phyloP scores from a whole-genome alignment of 2,329 filamentous ascomycete genomes.

The Elsinoe arachidis region DNA sequence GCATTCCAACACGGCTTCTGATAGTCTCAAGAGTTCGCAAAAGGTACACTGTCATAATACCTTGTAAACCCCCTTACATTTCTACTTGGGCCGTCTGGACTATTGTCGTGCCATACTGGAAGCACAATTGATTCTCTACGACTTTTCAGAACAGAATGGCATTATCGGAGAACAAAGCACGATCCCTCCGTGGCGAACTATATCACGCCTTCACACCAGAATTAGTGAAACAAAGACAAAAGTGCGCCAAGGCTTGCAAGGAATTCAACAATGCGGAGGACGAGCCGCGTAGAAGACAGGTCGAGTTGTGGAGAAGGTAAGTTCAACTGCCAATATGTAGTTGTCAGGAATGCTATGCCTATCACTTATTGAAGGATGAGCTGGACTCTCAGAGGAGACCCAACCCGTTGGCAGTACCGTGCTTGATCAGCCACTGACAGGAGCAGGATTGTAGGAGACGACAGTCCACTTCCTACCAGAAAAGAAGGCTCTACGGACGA shows the following conservation, averaged over 20 bases:
- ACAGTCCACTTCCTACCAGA: conserved; percentile 52
- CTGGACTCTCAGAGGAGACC: neutral
- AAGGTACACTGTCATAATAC: too few species aligned
- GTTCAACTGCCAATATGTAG: conserved; percentile 22
- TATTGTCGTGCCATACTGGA: too few species aligned
- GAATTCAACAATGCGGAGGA: conserved; percentile 55
- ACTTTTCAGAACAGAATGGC: neutral
- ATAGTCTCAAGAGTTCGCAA: too few species aligned
- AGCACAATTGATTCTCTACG: too few species aligned
- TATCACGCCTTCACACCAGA: conserved; percentile 67
- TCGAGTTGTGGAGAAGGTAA: conserved; percentile 66
- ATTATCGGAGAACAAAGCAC: conserved; percentile 28
- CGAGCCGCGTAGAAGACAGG: conserved; percentile 50
- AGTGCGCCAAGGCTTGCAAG: conserved; percentile 53
- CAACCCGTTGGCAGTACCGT: neutral
- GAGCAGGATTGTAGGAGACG: conserved; percentile 54
- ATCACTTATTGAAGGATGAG: neutral
- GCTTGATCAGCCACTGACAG: conserved; percentile 8
- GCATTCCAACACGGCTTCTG: neutral
- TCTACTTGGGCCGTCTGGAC: too few species aligned
- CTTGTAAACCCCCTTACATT: too few species aligned
- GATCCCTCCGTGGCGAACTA: conserved; percentile 43
- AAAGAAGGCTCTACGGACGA: conserved; percentile 43
- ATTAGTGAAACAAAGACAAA: conserved; percentile 54
- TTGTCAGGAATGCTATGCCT: neutral